phyloP scores from a whole-genome alignment of 208 protist genomes.

The Trypanosoma boissoni region DNA sequence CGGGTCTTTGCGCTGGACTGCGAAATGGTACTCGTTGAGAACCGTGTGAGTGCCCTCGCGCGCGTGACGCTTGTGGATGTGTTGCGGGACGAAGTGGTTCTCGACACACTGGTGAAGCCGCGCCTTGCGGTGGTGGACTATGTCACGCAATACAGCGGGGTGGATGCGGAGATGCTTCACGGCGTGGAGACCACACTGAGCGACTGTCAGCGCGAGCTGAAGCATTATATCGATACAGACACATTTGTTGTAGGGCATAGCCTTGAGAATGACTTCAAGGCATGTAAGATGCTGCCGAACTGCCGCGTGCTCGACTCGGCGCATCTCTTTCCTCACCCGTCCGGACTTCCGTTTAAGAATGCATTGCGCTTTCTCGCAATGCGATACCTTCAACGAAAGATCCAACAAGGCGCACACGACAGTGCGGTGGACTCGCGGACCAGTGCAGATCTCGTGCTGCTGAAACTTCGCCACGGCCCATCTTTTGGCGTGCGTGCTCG shows the following conservation, averaged over 20 bases:
- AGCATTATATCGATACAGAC: constrained; percentile 45
- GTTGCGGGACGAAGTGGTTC: constrained; percentile 37
- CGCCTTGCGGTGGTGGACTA: constrained; percentile 75
- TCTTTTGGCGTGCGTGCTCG: constrained; percentile 59
- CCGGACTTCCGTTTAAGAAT: constrained; percentile 79
- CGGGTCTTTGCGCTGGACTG: constrained; percentile 84
- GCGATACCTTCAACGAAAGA: constrained; percentile 70
- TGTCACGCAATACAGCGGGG: constrained; percentile 88
- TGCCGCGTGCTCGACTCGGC: constrained; percentile 87
- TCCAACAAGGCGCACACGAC: constrained; percentile 88
- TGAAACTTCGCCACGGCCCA: constrained; percentile 81
- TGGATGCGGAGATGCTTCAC: constrained; percentile 71
- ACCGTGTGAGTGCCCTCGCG: constrained; percentile 65
- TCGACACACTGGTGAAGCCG: constrained; percentile 90
- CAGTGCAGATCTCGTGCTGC: constrained; percentile 72
- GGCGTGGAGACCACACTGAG: constrained; percentile 61
- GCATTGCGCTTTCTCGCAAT: constrained; percentile 76
- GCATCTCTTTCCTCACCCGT: constrained; percentile 87
- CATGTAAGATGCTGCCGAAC: constrained; percentile 77
- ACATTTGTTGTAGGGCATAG: constrained; percentile 92
- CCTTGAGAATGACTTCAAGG: constrained; percentile 94
- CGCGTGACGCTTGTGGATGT: constrained; percentile 84
- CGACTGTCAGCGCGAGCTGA: constrained; percentile 72
- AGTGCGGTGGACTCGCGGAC: constrained; percentile 79
- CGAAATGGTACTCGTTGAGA: constrained; percentile 85